These are phyloP conservation scores for Aspergillus pseudoterreus DNA, from an alignment of 2,329 filamentous ascomycete genomes.

Conservation along the genomic window DNA sequence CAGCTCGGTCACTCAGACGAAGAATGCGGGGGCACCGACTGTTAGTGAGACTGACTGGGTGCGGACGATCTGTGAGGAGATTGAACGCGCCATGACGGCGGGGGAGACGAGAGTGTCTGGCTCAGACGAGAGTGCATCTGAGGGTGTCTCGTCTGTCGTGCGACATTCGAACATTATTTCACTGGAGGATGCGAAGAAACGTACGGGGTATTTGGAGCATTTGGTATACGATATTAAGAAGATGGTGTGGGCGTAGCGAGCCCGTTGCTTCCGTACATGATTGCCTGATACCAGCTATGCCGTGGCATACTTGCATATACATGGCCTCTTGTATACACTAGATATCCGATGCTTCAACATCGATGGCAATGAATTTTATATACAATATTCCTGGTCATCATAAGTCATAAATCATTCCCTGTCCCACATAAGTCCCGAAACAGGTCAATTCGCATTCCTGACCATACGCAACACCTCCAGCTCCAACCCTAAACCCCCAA, in stretches of 20 bases:
- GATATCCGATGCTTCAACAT: no score
- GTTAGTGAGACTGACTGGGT: constrained; percentile 52
- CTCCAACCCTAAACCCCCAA: constrained; percentile 39
- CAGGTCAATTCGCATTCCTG: not conserved
- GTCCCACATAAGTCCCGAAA: no score
- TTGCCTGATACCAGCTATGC: not conserved
- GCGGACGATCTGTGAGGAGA: constrained; percentile 68
- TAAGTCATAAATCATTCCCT: not conserved
- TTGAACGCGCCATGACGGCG: constrained; percentile 62
- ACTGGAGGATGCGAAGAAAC: constrained; percentile 77
- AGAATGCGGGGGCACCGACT: constrained; percentile 11
- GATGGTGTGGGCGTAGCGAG: constrained; percentile 70
- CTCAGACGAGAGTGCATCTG: constrained; percentile 1
- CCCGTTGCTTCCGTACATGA: not conserved
- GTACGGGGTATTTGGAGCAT: constrained; percentile 81
- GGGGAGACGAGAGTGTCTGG: constrained; percentile 40
- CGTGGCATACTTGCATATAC: not conserved
- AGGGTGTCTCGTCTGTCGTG: constrained; percentile 28
- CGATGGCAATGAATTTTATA: no score
- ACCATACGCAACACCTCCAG: constrained; percentile 16
- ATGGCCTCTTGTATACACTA: not conserved
- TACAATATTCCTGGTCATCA: no score
- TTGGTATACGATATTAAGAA: constrained; percentile 89
- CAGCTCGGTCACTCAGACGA: constrained; percentile 23
- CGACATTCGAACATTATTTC: constrained; percentile 72